Evolutionary conservation across 139 green algal species (phyloP), one percentile per base, ranked within the genome.

Genomic region (Chara braunii): DNA sequence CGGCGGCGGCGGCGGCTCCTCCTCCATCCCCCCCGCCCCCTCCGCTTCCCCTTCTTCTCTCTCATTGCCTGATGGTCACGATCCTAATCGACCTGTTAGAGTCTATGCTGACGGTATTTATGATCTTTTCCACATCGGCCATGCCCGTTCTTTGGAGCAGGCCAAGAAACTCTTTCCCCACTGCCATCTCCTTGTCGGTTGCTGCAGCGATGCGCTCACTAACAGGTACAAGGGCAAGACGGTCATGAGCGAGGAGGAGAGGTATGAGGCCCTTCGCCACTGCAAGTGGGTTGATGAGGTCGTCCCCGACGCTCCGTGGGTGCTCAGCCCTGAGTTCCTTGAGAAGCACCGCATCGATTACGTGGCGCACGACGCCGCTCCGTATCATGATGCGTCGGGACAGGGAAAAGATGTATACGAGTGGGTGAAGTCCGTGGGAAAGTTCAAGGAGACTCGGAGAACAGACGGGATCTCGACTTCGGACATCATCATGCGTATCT

Each of bases 61-160:
- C n/a, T n/a, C n/a, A n/a, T n/a, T n/a, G n/a, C n/a, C n/a, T n/a
- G n/a, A n/a, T n/a, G n/a, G n/a, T n/a, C n/a, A n/a, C n/a, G n/a
- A n/a, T n/a, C 40, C 51, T n/a, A 18, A 8, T 18, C 58, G 60
- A 4, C 85, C 85, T 9, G 79, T 94, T 18, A 55, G 87, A 0
- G 77, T 94, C 9, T 94, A 94, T 43, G 87, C 88, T 24, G 87
- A 94, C 37, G 87, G 87, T 88, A 89, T 94, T 50, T 94, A 91
- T 36, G 88, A 94, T 62, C 64, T 94, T 28, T 94, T 94, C 51
- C 88, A 94, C 68, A 92, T 94, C 74, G 88, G 88, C 0, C 88
- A 95, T 43, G 88, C 88, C 0, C 61, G 80, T n/a, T 85, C 88
- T 1, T 66, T 95, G 48, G 88, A 95, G 76, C 88, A 95, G 65